Base-by-base conservation (phyloP, 176 grass and related monocot genomes). In the Dactylis glomerata region DNA sequence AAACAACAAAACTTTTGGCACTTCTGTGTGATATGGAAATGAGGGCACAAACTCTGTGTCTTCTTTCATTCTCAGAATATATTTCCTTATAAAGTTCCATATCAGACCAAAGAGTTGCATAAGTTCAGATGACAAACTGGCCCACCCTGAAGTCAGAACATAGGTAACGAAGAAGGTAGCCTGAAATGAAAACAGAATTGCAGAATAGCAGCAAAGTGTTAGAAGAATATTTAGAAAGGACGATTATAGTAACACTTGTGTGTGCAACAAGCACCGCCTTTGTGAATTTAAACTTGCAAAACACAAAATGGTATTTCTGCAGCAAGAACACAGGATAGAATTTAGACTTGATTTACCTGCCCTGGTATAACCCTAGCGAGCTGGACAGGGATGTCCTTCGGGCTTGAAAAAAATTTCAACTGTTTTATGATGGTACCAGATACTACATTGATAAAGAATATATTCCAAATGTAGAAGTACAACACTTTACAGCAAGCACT, bases 121-220 rank as follows among this genome's bases (percentile, higher is more conserved):
- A 84, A 94, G 32, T 87, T 99, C 93, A 81, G 93, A 90, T 6
- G 91, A 94, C 41, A 96, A 92, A 89, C 96, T 96, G 64, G 96
- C 96, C 96, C 96, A 99, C 77, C 96, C 96, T 22, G 93, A 99
- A 10, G 96, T 99, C 87, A 99, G 83, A 81, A 99, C 93, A 82
- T 99, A 99, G 32, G 96, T 99, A 71, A 96, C 91, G 89, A 99
- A 94, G 81, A 99, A 96, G 30, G 93, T 99, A 37, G 93, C 93
- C 96, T 99, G 84, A 69, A 95, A 77, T 75, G 20, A 89, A 49
- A 82, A 78, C 33, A 66, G 22, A 79, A 40, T 79, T 84, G 59
- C 36, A 86, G 7, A 51, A 51, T 19, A 51, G 49, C 49, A 52
- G 69, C 42, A 55, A 80, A 59, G 36, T 9, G 36, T 83, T 66